A percentile compares a stretch with the other conserved stretches of the same genome.
phyloP scores from a whole-genome alignment of 257 asterid genomes.

The Solanum lycopersicoides region DNA sequence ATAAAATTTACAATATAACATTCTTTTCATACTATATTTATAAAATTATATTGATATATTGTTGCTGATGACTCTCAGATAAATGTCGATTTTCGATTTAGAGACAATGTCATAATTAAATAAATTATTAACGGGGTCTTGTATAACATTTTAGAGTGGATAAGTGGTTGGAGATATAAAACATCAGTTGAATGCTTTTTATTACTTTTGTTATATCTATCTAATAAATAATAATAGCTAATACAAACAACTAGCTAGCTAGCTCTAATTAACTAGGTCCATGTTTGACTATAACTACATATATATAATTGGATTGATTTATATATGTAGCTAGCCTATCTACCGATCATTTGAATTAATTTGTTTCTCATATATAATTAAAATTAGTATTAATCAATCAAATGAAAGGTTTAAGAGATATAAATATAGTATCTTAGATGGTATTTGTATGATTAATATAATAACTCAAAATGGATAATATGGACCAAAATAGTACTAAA shows the following conservation, averaged over 20 bases:
- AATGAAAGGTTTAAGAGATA: background rate
- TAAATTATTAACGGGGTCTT: background rate
- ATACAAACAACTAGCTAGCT: background rate
- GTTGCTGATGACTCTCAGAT: background rate
- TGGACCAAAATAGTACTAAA: background rate
- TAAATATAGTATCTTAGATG: background rate
- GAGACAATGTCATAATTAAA: background rate
- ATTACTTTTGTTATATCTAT: background rate
- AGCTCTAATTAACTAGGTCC: background rate
- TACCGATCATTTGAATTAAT: background rate
- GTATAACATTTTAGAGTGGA: background rate
- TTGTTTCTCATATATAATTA: background rate
- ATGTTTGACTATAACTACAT: background rate
- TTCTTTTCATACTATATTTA: background rate
- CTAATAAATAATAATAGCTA: background rate
- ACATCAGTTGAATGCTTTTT: background rate
- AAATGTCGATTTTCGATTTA: background rate
- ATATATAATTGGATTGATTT: background rate
- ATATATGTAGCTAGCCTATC: background rate
- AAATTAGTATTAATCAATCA: background rate
- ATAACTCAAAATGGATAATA: background rate
- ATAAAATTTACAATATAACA: background rate
- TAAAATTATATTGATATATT: background rate
- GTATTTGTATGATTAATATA: background rate
- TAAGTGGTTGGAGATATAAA: background rate